Evolutionary conservation across 2,329 filamentous ascomycete species (phyloP), one percentile per base, ranked within the genome.

Genomic region (Microdochium trichocladiopsis): DNA sequence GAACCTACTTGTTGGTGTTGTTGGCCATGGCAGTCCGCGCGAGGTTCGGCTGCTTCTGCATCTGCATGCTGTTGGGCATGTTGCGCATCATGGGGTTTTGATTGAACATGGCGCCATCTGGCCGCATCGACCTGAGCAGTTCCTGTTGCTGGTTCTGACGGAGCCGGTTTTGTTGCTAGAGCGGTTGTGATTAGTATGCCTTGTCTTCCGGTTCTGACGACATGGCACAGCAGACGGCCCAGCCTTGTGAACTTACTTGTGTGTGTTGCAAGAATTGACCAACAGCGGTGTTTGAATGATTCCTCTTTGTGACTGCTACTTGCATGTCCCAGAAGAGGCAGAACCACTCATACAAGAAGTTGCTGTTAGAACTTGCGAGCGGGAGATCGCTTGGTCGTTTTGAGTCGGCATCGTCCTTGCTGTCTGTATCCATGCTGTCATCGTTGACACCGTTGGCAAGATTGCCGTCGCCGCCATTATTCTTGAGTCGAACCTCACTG

Each of bases 321-420:
- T 88, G 95, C 61, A 97, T 90, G 63, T 99, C 94, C 91, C 91
- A 97, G 69, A 99, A 99, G 50, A 96, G 80, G 64, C 86, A 90
- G 75, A 95, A 99, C 94, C 94, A 99, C 64, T 97, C 94, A 60
- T 90, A 87, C n/a, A 99, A 77, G 64, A 99, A 97, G 24, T 89
- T 90, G 56, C 82, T 88, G 62, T 87, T 87, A 51, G 79, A 79
- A 56, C 83, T 84, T 12, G 90, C 86, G 6, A 82, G 78, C 4
- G 93, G 93, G 37, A 97, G 78, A 63, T 95, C 91, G 53, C 86
- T 82, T 1, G 89, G 88, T 45, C 87, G 79, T 66, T 93, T 92
- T 50, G 77, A 69, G 59, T 89, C 85, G 55, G 87, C 71, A 57
- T 87, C 86, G 59, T 93, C 87, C 72, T 94, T 94, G 56, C 75